Evolutionary conservation across 306 rosid genomes (phyloP).

Genomic region (Quercus dentata): DNA sequence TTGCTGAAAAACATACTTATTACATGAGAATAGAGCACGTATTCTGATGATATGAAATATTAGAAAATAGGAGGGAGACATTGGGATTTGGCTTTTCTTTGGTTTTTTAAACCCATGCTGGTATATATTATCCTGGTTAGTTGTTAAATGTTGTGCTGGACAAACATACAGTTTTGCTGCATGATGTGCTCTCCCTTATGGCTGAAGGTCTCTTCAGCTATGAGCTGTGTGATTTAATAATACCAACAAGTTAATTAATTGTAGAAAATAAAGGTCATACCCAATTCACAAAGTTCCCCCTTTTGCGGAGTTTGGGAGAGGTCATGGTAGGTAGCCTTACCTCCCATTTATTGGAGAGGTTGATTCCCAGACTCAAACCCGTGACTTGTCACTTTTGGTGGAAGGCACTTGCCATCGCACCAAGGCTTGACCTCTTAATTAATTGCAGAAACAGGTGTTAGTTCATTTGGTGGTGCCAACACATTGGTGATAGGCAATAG

Average conservation of each 20-base stretch:
- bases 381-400: too few species aligned
- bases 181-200: background rate
- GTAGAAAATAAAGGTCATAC: background rate
- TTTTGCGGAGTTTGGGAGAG: too few species aligned
- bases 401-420: too few species aligned
- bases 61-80: background rate
- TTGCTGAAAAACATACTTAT: background rate
- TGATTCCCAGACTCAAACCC: too few species aligned
- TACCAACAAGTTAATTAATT: background rate
- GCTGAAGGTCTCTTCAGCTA: background rate
- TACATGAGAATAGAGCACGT: background rate
- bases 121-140: background rate
- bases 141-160: background rate
- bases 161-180: background rate
- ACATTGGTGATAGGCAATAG: background rate
- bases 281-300: too few species aligned
- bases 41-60: background rate
- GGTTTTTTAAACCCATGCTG: background rate
- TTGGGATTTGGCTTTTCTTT: background rate
- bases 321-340: too few species aligned
- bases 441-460: background rate
- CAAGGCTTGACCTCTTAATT: background rate
- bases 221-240: background rate
- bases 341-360: too few species aligned
- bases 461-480: background rate